Base-by-base conservation (phyloP, 2,329 filamentous ascomycete species). In the Pestalotiopsis sp. region DNA sequence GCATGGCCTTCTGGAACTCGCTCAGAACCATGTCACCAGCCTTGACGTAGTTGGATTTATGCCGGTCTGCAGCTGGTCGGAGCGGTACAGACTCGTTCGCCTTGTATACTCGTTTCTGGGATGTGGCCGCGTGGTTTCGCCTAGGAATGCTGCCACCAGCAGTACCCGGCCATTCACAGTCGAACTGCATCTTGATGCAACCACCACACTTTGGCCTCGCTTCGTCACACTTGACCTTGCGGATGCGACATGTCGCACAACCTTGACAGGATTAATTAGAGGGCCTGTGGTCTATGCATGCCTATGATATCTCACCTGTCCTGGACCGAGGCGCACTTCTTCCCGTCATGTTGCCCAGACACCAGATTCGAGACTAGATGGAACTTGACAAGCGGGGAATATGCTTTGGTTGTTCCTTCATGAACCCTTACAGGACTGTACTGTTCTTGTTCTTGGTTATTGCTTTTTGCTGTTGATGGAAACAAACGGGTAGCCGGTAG, bases 151-250 rank as follows among this genome's bases (percentile, higher is more conserved):
- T 23, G 23, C 23, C 23, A 23, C 20, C 13, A 20, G n/a, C 25
- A 13, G 56, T 12, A 14, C 17, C 41, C 6, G 27, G 59, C 68
- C 68, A 69, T 36, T 69, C 68, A 61, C 65, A 69, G 11, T n/a
- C 20, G 36, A 67, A 67, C 27, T 45, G 20, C 59, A 65, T 67
- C 45, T 52, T 63, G 13, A 14, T 12, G 61, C 68, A 67, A 12
- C 61, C 65, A 17, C 65, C 61, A 36, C 68, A 69, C 23, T 25
- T 20, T 20, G 68, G 65, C 13, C 45, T 27, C 20, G 41, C 14
- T 41, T 69, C 68, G 52, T 69, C 68, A 25, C 68, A 69, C 31
- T 69, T 69, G 57, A 69, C 68, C n/a, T 69, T 67, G 59, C 68
- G 65, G 27, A 69, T 67, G 7, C 68, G 68, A 52, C 68, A 69